Evolutionary conservation across 768 basidiomycete genomes (phyloP), one percentile per base, ranked within the genome.

Genomic region (Pulveroboletus sp.): DNA sequence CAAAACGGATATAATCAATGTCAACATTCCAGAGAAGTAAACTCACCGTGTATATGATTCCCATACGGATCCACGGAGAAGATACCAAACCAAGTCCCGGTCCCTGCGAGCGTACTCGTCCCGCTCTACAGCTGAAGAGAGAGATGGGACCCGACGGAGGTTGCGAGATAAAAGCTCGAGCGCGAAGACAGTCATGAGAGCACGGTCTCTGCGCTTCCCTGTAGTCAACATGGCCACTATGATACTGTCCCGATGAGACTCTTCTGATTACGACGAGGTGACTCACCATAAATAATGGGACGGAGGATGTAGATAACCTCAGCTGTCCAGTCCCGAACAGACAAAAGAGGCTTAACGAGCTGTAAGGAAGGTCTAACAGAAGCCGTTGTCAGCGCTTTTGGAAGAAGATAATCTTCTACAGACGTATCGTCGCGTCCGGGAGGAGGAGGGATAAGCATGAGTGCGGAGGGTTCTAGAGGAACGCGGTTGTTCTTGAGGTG

Each of bases 51-150:
- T 90, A 70, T 82, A 91, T 9, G 76, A 73, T 51, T 82, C 72
- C 93, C 93, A 96, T 45, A 94, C 80, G 17, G 86, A 82, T 17
- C 92, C 93, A 37, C 90, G 83, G 53, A 95, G 69, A 39, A 94
- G 76, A 63, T 93, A 92, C 84, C 86, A 90, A 9, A 87, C 62
- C 54, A 95, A 76, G 57, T 89, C 86, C 46, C 83, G 78, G 66
- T 96, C 93, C 57, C 91, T 75, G 47, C 80, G 77, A 13, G 89
- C 86, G 59, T 94, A 89, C 62, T 94, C 92, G 13, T 79, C 69
- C 43, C 86, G 77, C 66, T 91, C 87, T 32, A 89, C 71, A 5
- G 74, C 55, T 17, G 82, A 77, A 39, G 84, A 83, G 1, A 80
- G 69, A 7, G 82, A 72, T 4, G 86, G 82, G 17, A 71, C 71